phyloP scores from a whole-genome alignment of 1,139 yeast genomes.

The Magnusiomyces magnusii region DNA sequence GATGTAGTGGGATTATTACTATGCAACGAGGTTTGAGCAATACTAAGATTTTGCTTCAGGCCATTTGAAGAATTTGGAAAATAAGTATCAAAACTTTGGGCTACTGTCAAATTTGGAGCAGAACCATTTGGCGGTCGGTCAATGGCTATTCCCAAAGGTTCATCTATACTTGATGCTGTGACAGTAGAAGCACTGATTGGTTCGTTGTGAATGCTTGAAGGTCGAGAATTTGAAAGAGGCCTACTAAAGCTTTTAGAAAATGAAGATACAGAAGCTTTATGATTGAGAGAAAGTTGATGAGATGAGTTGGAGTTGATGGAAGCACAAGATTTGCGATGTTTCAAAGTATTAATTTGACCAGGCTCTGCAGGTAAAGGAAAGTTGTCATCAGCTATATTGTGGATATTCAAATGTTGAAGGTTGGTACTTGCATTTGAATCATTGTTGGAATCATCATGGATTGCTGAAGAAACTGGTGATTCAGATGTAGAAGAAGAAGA shows the following conservation, averaged over 20 bases:
- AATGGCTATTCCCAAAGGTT: constrained; percentile 2
- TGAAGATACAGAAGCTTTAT: constrained; percentile 4
- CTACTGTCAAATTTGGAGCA: neutral
- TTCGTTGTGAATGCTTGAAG: neutral
- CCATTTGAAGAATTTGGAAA: neutral
- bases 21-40: neutral
- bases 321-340: constrained; percentile 4
- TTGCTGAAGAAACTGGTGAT: constrained; percentile 5
- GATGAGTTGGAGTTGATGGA: constrained; percentile 1
- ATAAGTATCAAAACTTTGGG: neutral
- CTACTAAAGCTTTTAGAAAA: constrained; percentile 6
- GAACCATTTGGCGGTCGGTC: neutral
- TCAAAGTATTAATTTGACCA: neutral
- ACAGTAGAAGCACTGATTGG: neutral
- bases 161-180: neutral
- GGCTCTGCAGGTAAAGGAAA: constrained; percentile 4
- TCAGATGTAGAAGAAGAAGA: constrained; percentile 1
- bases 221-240: constrained; percentile 1
- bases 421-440: neutral
- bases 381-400: neutral
- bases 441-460: neutral
- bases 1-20: too few relatives aligned
- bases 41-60: neutral
- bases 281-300: neutral
- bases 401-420: neutral